Evolutionary conservation across 164 flowering plant genomes (phyloP).

Genomic region (Stephania yunnanensis): DNA sequence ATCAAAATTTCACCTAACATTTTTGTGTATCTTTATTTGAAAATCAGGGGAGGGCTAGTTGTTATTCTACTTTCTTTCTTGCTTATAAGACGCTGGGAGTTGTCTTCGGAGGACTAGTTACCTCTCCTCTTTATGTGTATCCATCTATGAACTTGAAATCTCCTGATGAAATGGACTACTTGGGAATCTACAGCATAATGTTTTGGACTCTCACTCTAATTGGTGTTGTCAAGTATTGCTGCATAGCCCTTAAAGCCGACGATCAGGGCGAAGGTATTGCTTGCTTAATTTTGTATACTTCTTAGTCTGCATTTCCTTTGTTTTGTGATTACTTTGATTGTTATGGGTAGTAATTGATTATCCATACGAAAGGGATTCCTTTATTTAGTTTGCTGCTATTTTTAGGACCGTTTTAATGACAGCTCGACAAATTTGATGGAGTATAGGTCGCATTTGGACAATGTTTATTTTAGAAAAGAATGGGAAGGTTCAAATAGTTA

Average conservation of each 20-base stretch:
- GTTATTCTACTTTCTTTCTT: slow-evolving; percentile 30
- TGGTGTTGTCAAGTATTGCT: slow-evolving; percentile 67
- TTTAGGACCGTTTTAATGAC: no score
- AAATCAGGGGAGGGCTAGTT: slow-evolving; percentile 16
- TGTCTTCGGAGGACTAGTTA: slow-evolving; percentile 80
- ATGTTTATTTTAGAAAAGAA: no score
- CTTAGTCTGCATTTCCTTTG: neutral
- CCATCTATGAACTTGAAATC: slow-evolving; percentile 73
- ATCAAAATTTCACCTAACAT: neutral
- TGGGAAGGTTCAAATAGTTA: no score
- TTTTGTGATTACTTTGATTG: no score
- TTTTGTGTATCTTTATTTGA: neutral
- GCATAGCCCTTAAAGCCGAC: slow-evolving; percentile 69
- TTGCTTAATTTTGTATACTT: neutral
- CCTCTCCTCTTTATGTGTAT: slow-evolving; percentile 79
- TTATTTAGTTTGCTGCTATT: no score
- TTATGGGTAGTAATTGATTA: no score
- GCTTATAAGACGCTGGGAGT: slow-evolving; percentile 79
- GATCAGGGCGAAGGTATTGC: slow-evolving; percentile 82
- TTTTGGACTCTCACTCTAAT: slow-evolving; percentile 81
- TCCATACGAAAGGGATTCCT: no score
- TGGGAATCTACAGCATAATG: slow-evolving; percentile 72
- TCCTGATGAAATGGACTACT: slow-evolving; percentile 61
- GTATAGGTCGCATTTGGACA: no score
- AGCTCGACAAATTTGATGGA: no score